Conservation (phyloP, 1,139 yeast genomes). For the Debaryomyces sp. region DNA sequence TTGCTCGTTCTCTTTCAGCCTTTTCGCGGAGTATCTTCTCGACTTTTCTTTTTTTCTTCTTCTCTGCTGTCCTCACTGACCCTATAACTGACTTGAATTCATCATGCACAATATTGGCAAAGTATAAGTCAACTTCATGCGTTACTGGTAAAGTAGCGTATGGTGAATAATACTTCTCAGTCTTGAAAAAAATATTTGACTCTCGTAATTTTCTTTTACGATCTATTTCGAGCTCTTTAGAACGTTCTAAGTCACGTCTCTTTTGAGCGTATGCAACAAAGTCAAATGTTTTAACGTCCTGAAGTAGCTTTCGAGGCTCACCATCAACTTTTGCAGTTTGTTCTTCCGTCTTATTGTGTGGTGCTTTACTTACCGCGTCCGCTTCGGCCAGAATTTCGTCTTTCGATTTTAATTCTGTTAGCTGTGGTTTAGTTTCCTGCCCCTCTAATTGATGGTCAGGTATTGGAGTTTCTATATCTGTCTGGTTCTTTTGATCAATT, state of each 20-base stretch:
- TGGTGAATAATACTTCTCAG: conserved; percentile 47
- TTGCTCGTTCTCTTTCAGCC: conserved; percentile 23
- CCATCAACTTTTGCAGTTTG: conserved; percentile 10
- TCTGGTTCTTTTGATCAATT: conserved; percentile 13
- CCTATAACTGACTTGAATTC: conserved; percentile 40
- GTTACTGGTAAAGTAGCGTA: conserved; percentile 33
- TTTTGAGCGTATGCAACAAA: conserved; percentile 57
- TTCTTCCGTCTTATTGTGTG: background rate
- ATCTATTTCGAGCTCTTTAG: conserved; percentile 22
- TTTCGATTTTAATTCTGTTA: conserved; percentile 15
- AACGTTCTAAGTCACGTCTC: conserved; percentile 33
- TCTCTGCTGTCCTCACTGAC: conserved; percentile 40
- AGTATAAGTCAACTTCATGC: conserved; percentile 25
- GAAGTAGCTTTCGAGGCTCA: conserved; percentile 8
- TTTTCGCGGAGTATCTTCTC: conserved; percentile 25
- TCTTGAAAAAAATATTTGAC: conserved; percentile 45
- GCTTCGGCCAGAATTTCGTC: conserved; percentile 1
- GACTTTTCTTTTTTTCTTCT: conserved; percentile 24
- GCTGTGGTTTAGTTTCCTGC: conserved; percentile 10
- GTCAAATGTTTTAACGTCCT: conserved; percentile 42
- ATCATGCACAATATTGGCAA: conserved; percentile 29
- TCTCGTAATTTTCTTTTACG: conserved; percentile 24
- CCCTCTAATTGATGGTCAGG: conserved; percentile 4
- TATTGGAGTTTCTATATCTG: conserved; percentile 22
- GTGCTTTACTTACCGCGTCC: background rate